Conservation (phyloP, 192 early-diverging fungal genomes). For the Coemansia sp. region DNA sequence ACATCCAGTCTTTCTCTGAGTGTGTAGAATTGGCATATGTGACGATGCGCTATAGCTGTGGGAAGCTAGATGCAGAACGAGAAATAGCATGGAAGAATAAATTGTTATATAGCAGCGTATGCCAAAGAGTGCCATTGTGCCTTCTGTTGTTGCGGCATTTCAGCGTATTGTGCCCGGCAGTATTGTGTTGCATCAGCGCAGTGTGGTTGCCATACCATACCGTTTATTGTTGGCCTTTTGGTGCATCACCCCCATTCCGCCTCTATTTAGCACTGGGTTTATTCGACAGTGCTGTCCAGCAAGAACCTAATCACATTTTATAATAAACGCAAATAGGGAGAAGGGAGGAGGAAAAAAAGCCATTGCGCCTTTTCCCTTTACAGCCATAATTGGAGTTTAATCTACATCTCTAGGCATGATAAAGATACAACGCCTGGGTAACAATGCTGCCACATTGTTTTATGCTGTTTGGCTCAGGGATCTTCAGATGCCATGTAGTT, state of each 20-base stretch:
- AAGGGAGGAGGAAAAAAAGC: neutral
- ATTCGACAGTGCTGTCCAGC: neutral
- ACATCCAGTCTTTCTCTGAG: neutral
- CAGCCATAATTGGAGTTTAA: neutral
- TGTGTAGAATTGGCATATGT: neutral
- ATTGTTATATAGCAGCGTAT: neutral
- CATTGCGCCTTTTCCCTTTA: neutral
- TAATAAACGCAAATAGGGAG: neutral
- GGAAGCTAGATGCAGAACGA: constrained; percentile 1
- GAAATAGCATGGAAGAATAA: neutral
- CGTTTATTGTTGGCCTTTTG: neutral
- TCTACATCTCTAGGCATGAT: neutral
- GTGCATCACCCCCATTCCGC: neutral
- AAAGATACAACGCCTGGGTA: neutral
- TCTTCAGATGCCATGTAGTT: neutral
- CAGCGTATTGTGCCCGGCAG: neutral
- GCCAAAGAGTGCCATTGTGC: neutral
- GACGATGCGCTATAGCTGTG: neutral
- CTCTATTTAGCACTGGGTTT: neutral
- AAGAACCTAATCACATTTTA: neutral
- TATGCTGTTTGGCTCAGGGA: neutral
- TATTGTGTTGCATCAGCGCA: constrained; percentile 4
- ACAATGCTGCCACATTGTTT: neutral
- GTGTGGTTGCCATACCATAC: neutral
- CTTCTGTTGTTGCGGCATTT: neutral